Evolutionary conservation across 139 green algal genomes (phyloP).

Genomic region (Coccomyxa sp.): DNA sequence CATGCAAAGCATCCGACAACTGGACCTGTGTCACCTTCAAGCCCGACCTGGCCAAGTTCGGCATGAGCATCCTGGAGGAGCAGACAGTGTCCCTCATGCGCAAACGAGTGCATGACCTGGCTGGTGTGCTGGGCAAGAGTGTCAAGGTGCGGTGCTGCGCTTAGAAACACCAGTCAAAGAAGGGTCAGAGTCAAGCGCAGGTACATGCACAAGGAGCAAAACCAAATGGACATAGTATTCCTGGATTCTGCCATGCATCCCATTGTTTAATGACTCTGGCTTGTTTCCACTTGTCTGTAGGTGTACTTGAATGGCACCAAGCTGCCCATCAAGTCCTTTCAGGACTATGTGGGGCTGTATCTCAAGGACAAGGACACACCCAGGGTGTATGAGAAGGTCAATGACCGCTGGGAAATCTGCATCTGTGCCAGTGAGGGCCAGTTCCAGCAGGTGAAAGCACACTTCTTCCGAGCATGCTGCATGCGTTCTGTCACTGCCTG

Average conservation of each 20-base stretch:
- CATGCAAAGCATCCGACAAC: conserved; percentile 89
- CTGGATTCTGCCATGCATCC: no score
- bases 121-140: conserved; percentile 87
- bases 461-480: not conserved
- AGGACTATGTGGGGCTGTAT: conserved; percentile 95
- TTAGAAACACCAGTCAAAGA: not conserved
- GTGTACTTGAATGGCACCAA: conserved; percentile 84
- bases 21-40: conserved; percentile 96
- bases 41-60: conserved; percentile 94
- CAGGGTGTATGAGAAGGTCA: conserved; percentile 84
- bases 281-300: conserved; percentile 23
- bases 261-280: no score
- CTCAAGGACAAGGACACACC: conserved; percentile 49
- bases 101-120: conserved; percentile 95
- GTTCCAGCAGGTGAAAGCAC: conserved; percentile 73
- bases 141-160: conserved; percentile 70
- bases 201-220: no score
- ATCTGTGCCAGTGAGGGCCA: conserved; percentile 85
- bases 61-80: conserved; percentile 68
- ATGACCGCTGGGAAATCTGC: conserved; percentile 93
- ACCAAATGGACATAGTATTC: no score
- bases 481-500: not conserved
- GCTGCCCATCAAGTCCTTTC: conserved; percentile 86
- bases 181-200: no score
- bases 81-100: conserved; percentile 83